phyloP scores from a whole-genome alignment of 441 rosid species.

The Corymbia calophylla region DNA sequence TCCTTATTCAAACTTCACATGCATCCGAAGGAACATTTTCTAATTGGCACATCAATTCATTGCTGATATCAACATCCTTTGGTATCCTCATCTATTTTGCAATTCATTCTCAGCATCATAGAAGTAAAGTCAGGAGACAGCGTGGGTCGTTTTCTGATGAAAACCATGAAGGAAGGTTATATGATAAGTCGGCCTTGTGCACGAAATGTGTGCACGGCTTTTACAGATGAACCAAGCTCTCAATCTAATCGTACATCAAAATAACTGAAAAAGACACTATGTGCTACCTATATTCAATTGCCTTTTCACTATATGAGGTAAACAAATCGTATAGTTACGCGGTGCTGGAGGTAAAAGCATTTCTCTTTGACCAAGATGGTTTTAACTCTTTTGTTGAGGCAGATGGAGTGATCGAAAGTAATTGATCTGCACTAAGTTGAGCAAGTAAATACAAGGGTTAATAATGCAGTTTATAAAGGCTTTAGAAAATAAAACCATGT shows the following conservation, averaged over 20 bases:
- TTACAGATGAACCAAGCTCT: neutral
- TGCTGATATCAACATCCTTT: neutral
- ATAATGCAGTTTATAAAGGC: neutral
- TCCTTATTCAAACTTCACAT: neutral
- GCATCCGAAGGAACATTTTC: neutral
- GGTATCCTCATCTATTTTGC: neutral
- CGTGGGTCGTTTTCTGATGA: neutral
- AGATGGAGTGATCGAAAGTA: neutral
- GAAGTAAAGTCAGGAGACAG: neutral
- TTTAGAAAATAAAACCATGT: neutral
- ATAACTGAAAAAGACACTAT: neutral
- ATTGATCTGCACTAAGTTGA: neutral
- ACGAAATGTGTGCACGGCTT: neutral
- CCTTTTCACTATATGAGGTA: neutral
- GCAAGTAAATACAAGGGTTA: neutral
- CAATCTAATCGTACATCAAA: neutral
- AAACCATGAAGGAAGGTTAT: neutral
- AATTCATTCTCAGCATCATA: neutral
- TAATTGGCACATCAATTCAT: neutral
- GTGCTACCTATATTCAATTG: neutral
- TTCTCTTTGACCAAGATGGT: neutral
- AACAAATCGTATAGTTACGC: neutral
- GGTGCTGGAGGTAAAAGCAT: neutral
- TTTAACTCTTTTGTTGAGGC: neutral
- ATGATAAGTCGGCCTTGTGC: neutral